Percentiles rank a stretch among this genome's conserved stretches.
Conservation (phyloP, 2,329 filamentous ascomycete genomes). For the Aspergillus sp. region DNA sequence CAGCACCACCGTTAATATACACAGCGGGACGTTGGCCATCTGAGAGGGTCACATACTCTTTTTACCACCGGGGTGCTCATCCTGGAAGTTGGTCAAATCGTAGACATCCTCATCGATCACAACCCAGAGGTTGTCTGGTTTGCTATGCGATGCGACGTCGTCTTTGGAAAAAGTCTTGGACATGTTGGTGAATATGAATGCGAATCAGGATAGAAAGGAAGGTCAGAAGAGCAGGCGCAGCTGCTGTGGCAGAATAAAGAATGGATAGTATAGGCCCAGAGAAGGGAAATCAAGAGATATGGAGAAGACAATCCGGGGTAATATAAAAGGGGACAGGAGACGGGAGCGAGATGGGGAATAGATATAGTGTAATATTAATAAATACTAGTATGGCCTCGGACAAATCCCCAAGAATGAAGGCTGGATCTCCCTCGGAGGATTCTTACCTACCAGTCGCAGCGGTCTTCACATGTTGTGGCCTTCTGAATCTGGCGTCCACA, state of each 20-base stretch:
- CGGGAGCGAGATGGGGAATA: constrained; percentile 2
- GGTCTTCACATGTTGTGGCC: constrained; percentile 5
- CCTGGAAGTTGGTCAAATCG: constrained; percentile 84
- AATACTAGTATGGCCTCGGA: neutral
- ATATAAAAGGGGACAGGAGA: neutral
- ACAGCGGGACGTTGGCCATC: neutral
- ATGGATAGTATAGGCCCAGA: no score
- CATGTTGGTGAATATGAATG: constrained; percentile 57
- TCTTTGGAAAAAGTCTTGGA: constrained; percentile 78
- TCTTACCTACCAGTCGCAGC: neutral
- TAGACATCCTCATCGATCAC: constrained; percentile 94
- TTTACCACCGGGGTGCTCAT: constrained; percentile 76
- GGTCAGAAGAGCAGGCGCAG: no score
- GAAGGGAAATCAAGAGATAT: constrained; percentile 1
- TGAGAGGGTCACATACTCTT: constrained; percentile 55
- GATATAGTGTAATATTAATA: constrained; percentile 13
- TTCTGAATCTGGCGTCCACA: neutral
- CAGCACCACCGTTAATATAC: constrained; percentile 19
- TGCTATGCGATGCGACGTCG: constrained; percentile 92
- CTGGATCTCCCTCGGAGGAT: neutral
- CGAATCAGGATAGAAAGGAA: no score
- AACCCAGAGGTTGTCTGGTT: constrained; percentile 80
- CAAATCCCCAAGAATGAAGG: neutral
- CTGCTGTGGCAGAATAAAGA: no score
- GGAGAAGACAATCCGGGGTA: constrained; percentile 13